Percentiles rank a stretch among this genome's conserved stretches.
phyloP scores from a whole-genome alignment of 306 rosid species.

The Leucaena leucocephala region DNA sequence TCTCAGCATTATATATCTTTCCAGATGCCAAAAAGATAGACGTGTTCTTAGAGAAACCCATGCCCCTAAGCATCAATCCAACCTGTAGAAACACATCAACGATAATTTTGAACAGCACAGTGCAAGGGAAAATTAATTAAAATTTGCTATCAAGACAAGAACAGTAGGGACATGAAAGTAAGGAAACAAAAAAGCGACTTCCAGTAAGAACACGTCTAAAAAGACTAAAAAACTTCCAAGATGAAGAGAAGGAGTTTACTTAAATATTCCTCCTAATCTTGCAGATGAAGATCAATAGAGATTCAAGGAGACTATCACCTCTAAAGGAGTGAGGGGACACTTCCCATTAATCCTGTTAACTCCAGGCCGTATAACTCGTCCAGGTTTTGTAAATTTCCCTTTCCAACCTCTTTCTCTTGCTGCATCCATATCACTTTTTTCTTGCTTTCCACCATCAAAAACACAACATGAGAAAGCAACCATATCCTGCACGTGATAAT shows the following conservation, averaged over 20 bases:
- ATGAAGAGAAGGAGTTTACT: conserved; percentile 3
- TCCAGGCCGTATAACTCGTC: conserved; percentile 95
- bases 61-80: conserved; percentile 96
- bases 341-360: conserved; percentile 89
- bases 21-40: conserved; percentile 94
- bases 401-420: conserved; percentile 99
- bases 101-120: conserved; percentile 13
- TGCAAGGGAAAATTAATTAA: conserved; percentile 9
- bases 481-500: conserved; percentile 76
- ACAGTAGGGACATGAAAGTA: not conserved
- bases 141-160: not conserved
- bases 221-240: conserved; percentile 20
- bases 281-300: conserved; percentile 8
- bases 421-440: conserved; percentile 74
- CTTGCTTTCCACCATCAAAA: conserved; percentile 85
- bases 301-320: conserved; percentile 58
- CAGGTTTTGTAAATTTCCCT: conserved; percentile 97
- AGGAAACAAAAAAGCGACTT: conserved; percentile 14
- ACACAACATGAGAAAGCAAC: conserved; percentile 99
- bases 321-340: conserved; percentile 97
- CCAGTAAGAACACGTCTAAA: conserved; percentile 25
- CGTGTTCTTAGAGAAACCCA: conserved; percentile 88
- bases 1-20: conserved; percentile 75
- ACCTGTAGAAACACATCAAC: conserved; percentile 60
- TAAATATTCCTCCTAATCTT: conserved; percentile 34